Evolutionary conservation across 306 rosid species (phyloP).

Genomic region (Arachis hypogaea): DNA sequence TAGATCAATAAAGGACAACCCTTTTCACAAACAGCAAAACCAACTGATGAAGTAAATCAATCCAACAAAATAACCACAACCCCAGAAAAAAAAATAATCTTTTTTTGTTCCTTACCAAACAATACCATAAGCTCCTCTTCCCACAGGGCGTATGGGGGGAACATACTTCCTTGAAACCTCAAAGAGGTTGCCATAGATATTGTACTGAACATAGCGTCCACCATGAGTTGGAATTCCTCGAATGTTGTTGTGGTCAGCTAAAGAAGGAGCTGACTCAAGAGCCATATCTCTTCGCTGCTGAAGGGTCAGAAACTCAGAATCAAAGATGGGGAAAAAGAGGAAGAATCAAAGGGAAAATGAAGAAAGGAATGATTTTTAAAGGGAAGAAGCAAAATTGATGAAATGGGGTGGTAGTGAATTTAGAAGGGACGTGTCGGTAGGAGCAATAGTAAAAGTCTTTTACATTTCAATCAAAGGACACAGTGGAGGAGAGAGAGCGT

Average conservation of each 20-base stretch:
- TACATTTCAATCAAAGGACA: constrained; percentile 34
- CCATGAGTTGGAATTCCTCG: constrained; percentile 69
- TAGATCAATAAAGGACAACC: not conserved
- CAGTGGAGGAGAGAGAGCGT: constrained; percentile 17
- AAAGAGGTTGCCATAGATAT: constrained; percentile 82
- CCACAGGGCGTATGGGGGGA: constrained; percentile 91
- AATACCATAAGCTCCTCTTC: constrained; percentile 93
- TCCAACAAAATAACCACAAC: constrained; percentile 7
- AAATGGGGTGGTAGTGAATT: constrained; percentile 36
- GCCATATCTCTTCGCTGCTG: constrained; percentile 29
- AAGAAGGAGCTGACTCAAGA: constrained; percentile 50
- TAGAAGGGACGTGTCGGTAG: constrained; percentile 39
- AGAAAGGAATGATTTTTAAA: constrained; percentile 30
- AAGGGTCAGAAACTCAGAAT: constrained; percentile 34
- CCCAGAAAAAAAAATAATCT: not conserved
- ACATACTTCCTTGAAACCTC: constrained; percentile 85
- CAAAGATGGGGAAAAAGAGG: not conserved
- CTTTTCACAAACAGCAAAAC: constrained; percentile 22
- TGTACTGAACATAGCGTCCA: constrained; percentile 79
- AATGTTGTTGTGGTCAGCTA: constrained; percentile 58
- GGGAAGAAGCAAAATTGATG: constrained; percentile 27
- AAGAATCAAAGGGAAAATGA: not conserved
- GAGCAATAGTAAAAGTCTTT: constrained; percentile 23
- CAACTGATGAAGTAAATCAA: constrained; percentile 10
- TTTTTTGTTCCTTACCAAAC: constrained; percentile 68